phyloP scores from a whole-genome alignment of 805 yeast species.

The Novakomyces olei region DNA sequence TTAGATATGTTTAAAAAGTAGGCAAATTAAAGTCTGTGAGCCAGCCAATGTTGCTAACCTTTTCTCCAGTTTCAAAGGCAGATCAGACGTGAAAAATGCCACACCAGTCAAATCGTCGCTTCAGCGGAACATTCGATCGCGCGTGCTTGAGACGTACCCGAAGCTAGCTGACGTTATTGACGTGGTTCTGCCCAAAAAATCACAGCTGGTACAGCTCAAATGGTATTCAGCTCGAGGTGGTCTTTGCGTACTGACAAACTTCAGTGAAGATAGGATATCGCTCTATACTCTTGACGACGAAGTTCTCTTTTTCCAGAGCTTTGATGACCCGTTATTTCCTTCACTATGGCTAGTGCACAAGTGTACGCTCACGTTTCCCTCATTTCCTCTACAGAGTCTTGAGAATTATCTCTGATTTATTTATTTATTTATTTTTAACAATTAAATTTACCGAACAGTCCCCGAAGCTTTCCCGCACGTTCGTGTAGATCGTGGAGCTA shows the following conservation, averaged over 20 bases:
- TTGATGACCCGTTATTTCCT: constrained; percentile 57
- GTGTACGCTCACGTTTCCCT: constrained; percentile 14
- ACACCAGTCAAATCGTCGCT: constrained; percentile 84
- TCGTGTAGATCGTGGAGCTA: constrained; percentile 88
- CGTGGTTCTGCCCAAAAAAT: constrained; percentile 67
- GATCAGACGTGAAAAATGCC: constrained; percentile 72
- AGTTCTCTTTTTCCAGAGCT: constrained; percentile 59
- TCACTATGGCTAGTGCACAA: constrained; percentile 52
- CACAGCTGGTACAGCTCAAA: constrained; percentile 56
- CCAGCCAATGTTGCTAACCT: too few species aligned
- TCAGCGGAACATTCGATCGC: constrained; percentile 68
- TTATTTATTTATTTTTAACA: background rate
- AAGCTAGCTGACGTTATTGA: constrained; percentile 57
- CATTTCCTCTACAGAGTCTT: background rate
- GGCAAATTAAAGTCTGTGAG: too few species aligned
- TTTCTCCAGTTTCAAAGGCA: constrained; percentile 17
- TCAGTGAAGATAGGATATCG: constrained; percentile 57
- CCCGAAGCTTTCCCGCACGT: constrained; percentile 70
- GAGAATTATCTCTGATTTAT: background rate
- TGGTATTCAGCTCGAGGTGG: too few species aligned
- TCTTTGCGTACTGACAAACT: background rate
- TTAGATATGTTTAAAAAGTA: too few species aligned
- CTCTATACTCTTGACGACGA: constrained; percentile 47
- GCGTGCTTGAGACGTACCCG: constrained; percentile 52
- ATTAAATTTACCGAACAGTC: constrained; percentile 13